These are phyloP conservation scores for Paraurostyla sp. DNA, from an alignment of 73 alveolate genomes.

Conservation along the genomic window DNA sequence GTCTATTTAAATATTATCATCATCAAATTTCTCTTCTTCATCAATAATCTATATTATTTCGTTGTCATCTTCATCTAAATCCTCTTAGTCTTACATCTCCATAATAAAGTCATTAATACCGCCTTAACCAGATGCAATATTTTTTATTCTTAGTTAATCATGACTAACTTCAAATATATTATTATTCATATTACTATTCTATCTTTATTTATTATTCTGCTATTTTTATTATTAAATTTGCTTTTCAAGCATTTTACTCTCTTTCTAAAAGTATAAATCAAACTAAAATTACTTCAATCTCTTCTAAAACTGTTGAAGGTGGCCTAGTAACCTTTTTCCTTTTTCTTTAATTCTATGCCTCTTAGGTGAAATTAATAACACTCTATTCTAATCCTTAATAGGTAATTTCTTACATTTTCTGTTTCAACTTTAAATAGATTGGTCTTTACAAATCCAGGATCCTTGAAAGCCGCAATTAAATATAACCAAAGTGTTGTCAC, in stretches of 20 bases:
- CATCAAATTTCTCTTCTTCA: not conserved
- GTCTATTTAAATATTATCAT: not conserved
- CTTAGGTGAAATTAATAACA: constrained; percentile 11
- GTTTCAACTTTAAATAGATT: constrained; percentile 32
- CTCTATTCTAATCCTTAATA: not conserved
- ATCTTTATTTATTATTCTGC: not conserved
- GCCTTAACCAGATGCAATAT: not conserved
- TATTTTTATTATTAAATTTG: not conserved
- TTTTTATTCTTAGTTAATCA: not conserved
- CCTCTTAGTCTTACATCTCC: not conserved
- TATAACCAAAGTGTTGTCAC: not conserved
- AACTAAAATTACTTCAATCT: not conserved
- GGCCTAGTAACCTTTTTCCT: constrained; percentile 29
- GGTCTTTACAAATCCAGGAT: constrained; percentile 31
- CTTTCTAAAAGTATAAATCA: not conserved
- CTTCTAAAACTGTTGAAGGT: constrained; percentile 31
- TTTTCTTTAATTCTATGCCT: not conserved
- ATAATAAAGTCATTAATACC: not conserved
- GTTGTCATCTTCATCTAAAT: not conserved
- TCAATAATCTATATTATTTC: not conserved
- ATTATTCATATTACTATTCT: no score
- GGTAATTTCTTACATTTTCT: constrained; percentile 39
- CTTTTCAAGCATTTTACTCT: constrained; percentile 9
- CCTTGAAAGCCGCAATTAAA: constrained; percentile 5
- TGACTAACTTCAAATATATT: not conserved